Percentiles rank a stretch among this genome's conserved stretches.
phyloP scores from a whole-genome alignment of 371 early-diverging fungal species.

The Mortierella sp. region DNA sequence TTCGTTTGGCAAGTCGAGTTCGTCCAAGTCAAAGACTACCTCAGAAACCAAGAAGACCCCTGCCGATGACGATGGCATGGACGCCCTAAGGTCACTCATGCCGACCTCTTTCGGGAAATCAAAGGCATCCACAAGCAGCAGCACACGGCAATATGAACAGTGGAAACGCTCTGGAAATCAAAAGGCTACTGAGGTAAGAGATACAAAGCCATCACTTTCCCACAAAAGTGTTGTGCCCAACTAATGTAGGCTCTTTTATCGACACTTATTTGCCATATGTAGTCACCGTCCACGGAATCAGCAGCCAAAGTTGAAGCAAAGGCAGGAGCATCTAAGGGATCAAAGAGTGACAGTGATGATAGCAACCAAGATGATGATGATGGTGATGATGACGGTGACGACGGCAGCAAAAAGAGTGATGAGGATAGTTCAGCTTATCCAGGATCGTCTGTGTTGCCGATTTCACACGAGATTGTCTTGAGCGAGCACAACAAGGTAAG shows the following conservation, averaged over 20 bases:
- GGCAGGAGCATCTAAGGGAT: neutral
- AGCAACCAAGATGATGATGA: constrained; percentile 48
- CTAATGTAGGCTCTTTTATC: no score
- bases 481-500: constrained; percentile 73
- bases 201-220: neutral
- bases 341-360: constrained; percentile 16
- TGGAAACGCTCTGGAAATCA: constrained; percentile 5
- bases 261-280: no score
- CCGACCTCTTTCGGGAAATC: constrained; percentile 73
- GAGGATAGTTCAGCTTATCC: constrained; percentile 42
- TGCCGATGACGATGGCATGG: constrained; percentile 55
- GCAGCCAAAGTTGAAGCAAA: neutral
- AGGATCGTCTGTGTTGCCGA: constrained; percentile 59
- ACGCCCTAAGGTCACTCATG: constrained; percentile 62
- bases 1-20: constrained; percentile 59
- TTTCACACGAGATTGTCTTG: constrained; percentile 73
- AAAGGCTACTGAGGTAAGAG: constrained; percentile 3
- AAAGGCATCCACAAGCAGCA: constrained; percentile 43
- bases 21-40: constrained; percentile 26
- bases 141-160: constrained; percentile 2
- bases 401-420: constrained; percentile 39
- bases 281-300: neutral
- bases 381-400: constrained; percentile 34
- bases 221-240: no score
- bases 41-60: constrained; percentile 23